Evolutionary conservation across 2,329 filamentous ascomycete genomes (phyloP).

Genomic region (Fusarium sulawesiense): DNA sequence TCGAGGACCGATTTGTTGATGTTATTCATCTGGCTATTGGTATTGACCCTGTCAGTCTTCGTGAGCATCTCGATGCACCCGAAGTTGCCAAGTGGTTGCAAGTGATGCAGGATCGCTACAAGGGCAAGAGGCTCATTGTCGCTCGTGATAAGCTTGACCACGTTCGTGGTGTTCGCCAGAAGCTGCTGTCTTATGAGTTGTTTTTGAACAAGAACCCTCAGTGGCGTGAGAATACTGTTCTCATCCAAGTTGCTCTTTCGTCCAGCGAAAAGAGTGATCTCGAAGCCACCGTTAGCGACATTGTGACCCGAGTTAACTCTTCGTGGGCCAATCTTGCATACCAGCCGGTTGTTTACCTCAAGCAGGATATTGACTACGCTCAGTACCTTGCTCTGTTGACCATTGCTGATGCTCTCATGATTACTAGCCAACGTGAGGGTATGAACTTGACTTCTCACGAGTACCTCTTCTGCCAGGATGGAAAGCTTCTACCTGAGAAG

Average conservation of each 20-base stretch:
- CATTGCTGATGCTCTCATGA: slow-evolving; percentile 91
- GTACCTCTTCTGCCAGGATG: slow-evolving; percentile 93
- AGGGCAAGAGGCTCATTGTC: slow-evolving; percentile 89
- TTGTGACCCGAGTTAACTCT: slow-evolving; percentile 94
- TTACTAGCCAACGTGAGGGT: slow-evolving; percentile 93
- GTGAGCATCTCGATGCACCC: slow-evolving; percentile 74
- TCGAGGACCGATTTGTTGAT: slow-evolving; percentile 94
- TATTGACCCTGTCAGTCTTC: slow-evolving; percentile 84
- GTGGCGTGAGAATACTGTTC: slow-evolving; percentile 86
- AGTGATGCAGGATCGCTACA: slow-evolving; percentile 84
- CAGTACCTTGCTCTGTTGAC: slow-evolving; percentile 94
- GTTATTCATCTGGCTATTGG: slow-evolving; percentile 88
- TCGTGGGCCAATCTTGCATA: slow-evolving; percentile 91
- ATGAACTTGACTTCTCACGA: slow-evolving; percentile 98
- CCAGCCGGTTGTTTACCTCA: slow-evolving; percentile 91
- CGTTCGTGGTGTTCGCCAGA: slow-evolving; percentile 91
- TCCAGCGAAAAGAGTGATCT: slow-evolving; percentile 89
- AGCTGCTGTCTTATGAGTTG: slow-evolving; percentile 89
- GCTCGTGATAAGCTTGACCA: slow-evolving; percentile 94
- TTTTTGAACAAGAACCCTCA: slow-evolving; percentile 95
- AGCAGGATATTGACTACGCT: slow-evolving; percentile 92
- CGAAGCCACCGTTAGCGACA: slow-evolving; percentile 89
- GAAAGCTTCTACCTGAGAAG: slow-evolving; percentile 73
- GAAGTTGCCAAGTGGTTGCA: slow-evolving; percentile 83
- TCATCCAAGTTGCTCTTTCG: slow-evolving; percentile 94